These are phyloP conservation scores for Xylaria venustula DNA, from an alignment of 495 filamentous ascomycete genomes.

Conservation along the genomic window DNA sequence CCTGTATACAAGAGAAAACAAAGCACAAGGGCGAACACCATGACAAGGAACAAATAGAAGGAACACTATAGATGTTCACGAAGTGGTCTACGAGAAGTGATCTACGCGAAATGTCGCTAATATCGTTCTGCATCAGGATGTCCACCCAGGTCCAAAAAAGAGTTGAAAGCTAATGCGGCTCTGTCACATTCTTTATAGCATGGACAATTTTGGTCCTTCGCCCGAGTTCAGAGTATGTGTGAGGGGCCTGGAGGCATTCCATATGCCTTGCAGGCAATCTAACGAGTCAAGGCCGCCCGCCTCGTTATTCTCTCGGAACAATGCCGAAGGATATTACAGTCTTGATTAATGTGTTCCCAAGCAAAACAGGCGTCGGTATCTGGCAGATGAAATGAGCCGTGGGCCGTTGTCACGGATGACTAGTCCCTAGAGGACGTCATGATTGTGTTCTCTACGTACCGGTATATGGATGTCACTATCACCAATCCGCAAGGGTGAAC, in stretches of 20 bases:
- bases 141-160: not conserved
- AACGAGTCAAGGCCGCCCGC: not conserved
- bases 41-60: not conserved
- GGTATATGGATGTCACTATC: not conserved
- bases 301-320: not conserved
- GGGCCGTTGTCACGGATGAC: too few relatives aligned
- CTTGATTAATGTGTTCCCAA: not conserved
- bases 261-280: not conserved
- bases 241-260: not conserved
- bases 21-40: not conserved
- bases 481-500: slow-evolving; percentile 3
- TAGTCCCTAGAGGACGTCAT: too few relatives aligned
- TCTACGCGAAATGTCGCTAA: slow-evolving; percentile 5
- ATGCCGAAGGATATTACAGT: too few relatives aligned
- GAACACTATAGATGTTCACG: not conserved
- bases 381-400: too few relatives aligned
- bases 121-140: not conserved
- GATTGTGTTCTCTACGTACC: too few relatives aligned
- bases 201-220: slow-evolving; percentile 4
- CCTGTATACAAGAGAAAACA: not conserved
- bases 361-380: too few relatives aligned
- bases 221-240: not conserved
- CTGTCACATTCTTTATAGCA: slow-evolving; percentile 4
- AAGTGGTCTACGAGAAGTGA: not conserved
- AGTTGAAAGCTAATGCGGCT: slow-evolving; percentile 11